Conservation (phyloP, 1,284 basidiomycete genomes). For the Fistulina hepatica region DNA sequence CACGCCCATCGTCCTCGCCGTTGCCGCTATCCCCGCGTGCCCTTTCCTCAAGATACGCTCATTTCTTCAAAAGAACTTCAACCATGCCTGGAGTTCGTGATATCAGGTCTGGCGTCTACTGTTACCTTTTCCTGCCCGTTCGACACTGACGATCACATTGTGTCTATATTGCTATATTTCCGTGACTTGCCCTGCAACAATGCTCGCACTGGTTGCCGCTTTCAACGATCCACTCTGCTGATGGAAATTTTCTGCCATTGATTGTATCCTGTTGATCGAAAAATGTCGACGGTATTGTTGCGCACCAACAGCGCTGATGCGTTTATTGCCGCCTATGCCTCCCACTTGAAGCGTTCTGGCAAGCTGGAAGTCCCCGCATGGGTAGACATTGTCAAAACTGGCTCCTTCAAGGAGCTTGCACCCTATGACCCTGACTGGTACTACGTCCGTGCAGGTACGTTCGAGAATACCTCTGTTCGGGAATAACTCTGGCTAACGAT, state of each 20-base stretch:
- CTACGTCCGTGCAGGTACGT: slow-evolving; percentile 92
- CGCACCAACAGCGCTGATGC: slow-evolving; percentile 59
- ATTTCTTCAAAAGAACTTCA: too few relatives aligned
- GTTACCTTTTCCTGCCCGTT: neutral
- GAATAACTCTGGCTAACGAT: too few relatives aligned
- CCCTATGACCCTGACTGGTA: slow-evolving; percentile 99
- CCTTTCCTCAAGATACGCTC: too few relatives aligned
- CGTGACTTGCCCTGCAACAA: too few relatives aligned
- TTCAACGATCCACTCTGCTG: too few relatives aligned
- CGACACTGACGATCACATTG: neutral
- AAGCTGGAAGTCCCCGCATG: slow-evolving; percentile 98
- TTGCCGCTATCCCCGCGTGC: too few relatives aligned
- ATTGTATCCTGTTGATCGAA: too few relatives aligned
- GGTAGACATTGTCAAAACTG: slow-evolving; percentile 99
- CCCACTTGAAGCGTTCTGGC: slow-evolving; percentile 91
- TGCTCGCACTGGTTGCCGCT: too few relatives aligned
- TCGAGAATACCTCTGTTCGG: too few relatives aligned
- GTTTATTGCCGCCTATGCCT: slow-evolving; percentile 87
- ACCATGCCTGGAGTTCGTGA: slow-evolving; percentile 91
- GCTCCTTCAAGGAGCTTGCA: slow-evolving; percentile 94
- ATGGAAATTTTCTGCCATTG: too few relatives aligned
- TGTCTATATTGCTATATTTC: too few relatives aligned
- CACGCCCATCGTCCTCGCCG: too few relatives aligned
- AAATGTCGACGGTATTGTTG: slow-evolving; percentile 15
- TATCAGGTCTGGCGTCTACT: slow-evolving; percentile 53